Evolutionary conservation across 116 monocot genomes (phyloP).

Genomic region (Trichopus zeylanicus): DNA sequence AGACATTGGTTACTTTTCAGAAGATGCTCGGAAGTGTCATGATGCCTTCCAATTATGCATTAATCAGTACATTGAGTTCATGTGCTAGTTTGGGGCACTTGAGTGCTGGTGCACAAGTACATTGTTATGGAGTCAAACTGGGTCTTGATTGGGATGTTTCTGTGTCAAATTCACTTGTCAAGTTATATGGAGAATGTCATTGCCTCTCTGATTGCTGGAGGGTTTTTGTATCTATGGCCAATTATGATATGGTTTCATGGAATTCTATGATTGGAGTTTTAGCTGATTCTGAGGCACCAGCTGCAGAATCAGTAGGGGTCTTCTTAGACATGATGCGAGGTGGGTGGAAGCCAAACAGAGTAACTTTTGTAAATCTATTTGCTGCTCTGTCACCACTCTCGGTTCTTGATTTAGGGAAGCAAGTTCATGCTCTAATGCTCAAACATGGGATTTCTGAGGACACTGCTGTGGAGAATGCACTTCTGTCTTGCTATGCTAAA

Average conservation of each 20-base stretch:
- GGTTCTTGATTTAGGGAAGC: constrained; percentile 4
- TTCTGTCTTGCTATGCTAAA: constrained; percentile 30
- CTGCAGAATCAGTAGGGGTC: constrained; percentile 5
- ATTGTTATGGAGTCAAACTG: constrained; percentile 18
- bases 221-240: constrained; percentile 18
- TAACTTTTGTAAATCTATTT: constrained; percentile 25
- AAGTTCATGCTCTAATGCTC: constrained; percentile 18
- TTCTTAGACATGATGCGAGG: constrained; percentile 26
- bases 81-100: constrained; percentile 13
- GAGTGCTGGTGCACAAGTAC: constrained; percentile 18
- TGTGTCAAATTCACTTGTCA: constrained; percentile 21
- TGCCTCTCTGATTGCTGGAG: constrained; percentile 12
- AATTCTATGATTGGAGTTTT: constrained; percentile 31
- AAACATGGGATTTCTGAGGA: constrained; percentile 18
- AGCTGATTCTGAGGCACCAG: constrained; percentile 12
- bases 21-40: constrained; percentile 13
- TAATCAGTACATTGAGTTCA: constrained; percentile 34
- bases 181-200: constrained; percentile 22
- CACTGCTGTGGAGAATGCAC: constrained; percentile 18
- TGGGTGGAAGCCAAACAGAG: constrained; percentile 24
- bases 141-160: constrained; percentile 26
- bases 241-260: constrained; percentile 29
- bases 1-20: constrained; percentile 14
- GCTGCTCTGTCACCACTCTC: constrained; percentile 18
- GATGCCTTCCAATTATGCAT: constrained; percentile 17